Base-by-base conservation (phyloP, 2,329 filamentous ascomycete species). In the Claviceps fusiformis region DNA sequence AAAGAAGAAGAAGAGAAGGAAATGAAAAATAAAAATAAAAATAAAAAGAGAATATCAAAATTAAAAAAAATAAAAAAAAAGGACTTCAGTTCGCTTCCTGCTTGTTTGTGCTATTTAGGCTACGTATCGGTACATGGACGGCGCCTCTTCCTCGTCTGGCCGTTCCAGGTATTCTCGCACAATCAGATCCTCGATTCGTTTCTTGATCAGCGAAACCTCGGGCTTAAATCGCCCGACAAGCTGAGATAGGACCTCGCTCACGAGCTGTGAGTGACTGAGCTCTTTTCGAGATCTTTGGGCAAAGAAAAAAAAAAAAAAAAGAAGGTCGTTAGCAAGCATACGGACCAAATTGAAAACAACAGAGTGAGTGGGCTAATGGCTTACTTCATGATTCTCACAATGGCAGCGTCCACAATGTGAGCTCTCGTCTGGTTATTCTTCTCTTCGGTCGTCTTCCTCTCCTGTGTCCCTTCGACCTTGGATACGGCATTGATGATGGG, bases 361-460 rank as follows among this genome's bases (percentile, higher is more conserved):
- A 5, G 45, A 17, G 19, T 47, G 24, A 24, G 24, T 24, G 24
- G 24, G 2, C 24, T 24, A 24, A 24, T 45, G 15, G 79, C 83
- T 50, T 79, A 90, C 86, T 92, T 92, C 87, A 91, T 91, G 63
- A 90, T 90, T 52, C 87, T 77, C 57, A 91, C 87, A 60, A 92
- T 76, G 5, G 86, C 85, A 8, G 87, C 86, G 63, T 92, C 87
- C 29, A 90, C 81, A 45, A 86, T 79, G 65, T 86, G 83, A 48
- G 78, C 79, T 59, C 87, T 75, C 27, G 80, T 83, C 65, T 88
- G 82, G 61, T 87, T 81, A 60, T 87, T 89, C 74, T 86, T 87
- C 62, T 84, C 80, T 67, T 90, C 84, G 0, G 87, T 92, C 53
- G 81, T 81, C 68, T 81, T 83, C 50, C 83, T 74, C 68, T 86